A percentile compares a stretch with the other conserved stretches of the same genome.
phyloP scores from a whole-genome alignment of 2,329 filamentous ascomycete genomes.

The Ceratocystis albifundus region DNA sequence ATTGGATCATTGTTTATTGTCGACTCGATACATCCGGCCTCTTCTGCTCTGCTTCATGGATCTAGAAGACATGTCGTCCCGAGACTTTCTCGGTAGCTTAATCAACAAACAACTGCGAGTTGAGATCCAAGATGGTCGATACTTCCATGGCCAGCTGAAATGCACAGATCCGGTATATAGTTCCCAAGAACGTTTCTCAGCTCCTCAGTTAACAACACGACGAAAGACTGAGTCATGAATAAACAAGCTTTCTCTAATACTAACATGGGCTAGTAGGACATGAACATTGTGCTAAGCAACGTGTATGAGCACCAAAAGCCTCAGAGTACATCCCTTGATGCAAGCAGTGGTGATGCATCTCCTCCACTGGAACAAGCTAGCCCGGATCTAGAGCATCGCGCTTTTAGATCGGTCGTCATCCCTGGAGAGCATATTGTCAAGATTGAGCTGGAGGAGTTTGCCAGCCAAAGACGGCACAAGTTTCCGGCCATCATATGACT shows the following conservation, averaged over 20 bases:
- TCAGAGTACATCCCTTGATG: slow-evolving; percentile 21
- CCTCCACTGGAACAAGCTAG: neutral
- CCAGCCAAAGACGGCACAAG: slow-evolving; percentile 38
- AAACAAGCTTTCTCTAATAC: neutral
- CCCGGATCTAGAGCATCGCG: slow-evolving; percentile 36
- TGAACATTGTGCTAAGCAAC: slow-evolving; percentile 73
- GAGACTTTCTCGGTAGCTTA: slow-evolving; percentile 32
- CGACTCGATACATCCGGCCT: neutral
- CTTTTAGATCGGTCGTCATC: slow-evolving; percentile 79
- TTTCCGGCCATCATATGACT: slow-evolving; percentile 18
- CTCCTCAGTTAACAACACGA: neutral
- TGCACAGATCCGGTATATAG: slow-evolving; percentile 74
- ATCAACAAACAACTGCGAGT: slow-evolving; percentile 70
- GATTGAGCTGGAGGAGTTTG: slow-evolving; percentile 76
- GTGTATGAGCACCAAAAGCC: slow-evolving; percentile 66
- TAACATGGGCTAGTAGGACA: slow-evolving; percentile 47
- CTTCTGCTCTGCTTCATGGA: neutral
- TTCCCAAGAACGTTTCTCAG: slow-evolving; percentile 24
- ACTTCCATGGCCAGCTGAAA: slow-evolving; percentile 85
- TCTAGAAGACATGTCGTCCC: neutral
- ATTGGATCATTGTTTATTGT: too few species aligned
- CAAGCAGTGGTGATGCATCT: neutral
- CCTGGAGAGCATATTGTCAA: slow-evolving; percentile 75
- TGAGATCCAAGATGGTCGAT: slow-evolving; percentile 67
- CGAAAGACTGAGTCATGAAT: neutral